A percentile compares a stretch with the other conserved stretches of the same genome.
phyloP scores from a whole-genome alignment of 2,329 filamentous ascomycete genomes.

The Scortechinia acanthostroma region DNA sequence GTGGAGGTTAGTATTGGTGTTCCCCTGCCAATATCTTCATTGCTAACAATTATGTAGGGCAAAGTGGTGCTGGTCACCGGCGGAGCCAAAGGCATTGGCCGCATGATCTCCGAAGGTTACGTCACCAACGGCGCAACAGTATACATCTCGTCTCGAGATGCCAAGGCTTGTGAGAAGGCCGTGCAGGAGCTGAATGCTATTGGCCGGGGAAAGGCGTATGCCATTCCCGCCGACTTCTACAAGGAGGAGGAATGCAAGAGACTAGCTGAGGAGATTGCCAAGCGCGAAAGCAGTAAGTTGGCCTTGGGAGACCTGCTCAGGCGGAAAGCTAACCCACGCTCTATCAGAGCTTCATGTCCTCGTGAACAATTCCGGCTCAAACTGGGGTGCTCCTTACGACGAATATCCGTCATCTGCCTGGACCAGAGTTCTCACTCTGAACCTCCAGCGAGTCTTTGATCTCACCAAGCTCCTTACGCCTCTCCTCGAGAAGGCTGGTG shows the following conservation, averaged over 20 bases:
- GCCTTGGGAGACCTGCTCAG: too few relatives aligned
- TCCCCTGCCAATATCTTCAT: slow-evolving; percentile 2
- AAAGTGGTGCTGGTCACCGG: slow-evolving; percentile 53
- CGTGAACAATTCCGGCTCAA: slow-evolving; percentile 59
- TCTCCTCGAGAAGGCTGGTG: slow-evolving; percentile 43
- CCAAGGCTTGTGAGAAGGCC: slow-evolving; percentile 50
- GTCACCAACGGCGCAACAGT: slow-evolving; percentile 60
- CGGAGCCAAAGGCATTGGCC: slow-evolving; percentile 54
- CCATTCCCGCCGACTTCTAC: slow-evolving; percentile 54
- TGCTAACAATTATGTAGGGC: slow-evolving; percentile 22
- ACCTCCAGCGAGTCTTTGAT: slow-evolving; percentile 61
- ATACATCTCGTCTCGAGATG: slow-evolving; percentile 63
- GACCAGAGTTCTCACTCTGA: slow-evolving; percentile 48
- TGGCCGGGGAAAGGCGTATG: slow-evolving; percentile 46
- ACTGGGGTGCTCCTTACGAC: slow-evolving; percentile 55
- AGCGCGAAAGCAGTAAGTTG: slow-evolving; percentile 25
- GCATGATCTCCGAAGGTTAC: slow-evolving; percentile 63
- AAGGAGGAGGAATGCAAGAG: slow-evolving; percentile 49
- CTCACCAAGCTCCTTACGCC: slow-evolving; percentile 55
- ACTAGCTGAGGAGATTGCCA: slow-evolving; percentile 47
- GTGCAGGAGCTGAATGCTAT: slow-evolving; percentile 46
- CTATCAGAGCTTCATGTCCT: slow-evolving; percentile 45
- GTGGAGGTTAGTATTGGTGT: slow-evolving; percentile 38
- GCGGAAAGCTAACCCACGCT: too few relatives aligned
- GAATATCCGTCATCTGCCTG: slow-evolving; percentile 49